These are phyloP conservation scores for Lactarius quietus DNA, from an alignment of 768 basidiomycete species.

Conservation along the genomic window DNA sequence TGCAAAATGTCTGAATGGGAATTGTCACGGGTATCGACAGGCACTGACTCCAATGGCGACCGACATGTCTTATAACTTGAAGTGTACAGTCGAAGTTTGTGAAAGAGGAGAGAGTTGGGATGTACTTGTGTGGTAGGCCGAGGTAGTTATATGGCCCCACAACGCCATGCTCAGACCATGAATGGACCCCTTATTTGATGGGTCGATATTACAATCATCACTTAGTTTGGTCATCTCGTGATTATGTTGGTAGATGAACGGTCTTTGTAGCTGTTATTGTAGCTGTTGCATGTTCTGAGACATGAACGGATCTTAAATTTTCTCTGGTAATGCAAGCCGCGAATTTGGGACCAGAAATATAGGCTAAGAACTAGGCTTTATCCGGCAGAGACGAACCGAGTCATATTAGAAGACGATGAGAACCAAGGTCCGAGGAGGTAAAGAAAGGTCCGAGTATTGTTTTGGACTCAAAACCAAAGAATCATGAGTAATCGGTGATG, in stretches of 20 bases:
- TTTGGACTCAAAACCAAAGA: neutral
- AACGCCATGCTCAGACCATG: too few relatives aligned
- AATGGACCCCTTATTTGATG: too few relatives aligned
- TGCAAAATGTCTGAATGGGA: neutral
- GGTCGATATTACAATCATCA: too few relatives aligned
- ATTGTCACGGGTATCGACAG: neutral
- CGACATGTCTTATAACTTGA: neutral
- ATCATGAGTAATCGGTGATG: neutral
- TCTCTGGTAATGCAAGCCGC: neutral
- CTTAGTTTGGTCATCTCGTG: neutral
- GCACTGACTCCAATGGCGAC: neutral
- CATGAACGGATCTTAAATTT: neutral
- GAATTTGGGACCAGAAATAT: neutral
- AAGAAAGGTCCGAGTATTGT: neutral
- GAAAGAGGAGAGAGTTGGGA: neutral
- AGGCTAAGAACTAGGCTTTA: neutral
- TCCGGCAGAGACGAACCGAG: neutral
- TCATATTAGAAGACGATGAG: neutral
- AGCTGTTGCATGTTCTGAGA: too few relatives aligned
- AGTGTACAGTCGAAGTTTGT: neutral
- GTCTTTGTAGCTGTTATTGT: neutral
- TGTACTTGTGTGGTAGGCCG: neutral
- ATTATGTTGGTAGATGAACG: neutral
- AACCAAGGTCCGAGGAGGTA: neutral
- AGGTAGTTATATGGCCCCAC: constrained; percentile 7